phyloP scores from a whole-genome alignment of 345 rosid species.

The Citrus mangshanensis region DNA sequence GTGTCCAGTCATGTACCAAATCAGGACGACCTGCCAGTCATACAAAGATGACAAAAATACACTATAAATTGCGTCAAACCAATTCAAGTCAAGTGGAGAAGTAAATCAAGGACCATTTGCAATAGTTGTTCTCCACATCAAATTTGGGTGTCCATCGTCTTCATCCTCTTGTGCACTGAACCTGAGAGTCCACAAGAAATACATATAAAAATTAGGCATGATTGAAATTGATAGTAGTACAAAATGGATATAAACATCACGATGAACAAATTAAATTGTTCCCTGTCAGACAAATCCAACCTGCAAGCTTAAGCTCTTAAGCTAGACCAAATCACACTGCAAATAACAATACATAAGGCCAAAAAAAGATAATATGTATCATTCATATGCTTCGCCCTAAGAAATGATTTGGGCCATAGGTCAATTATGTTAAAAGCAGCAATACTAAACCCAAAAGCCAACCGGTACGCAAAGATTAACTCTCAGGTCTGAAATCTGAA shows the following conservation, averaged over 20 bases:
- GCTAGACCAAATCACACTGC: neutral
- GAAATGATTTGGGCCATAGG: neutral
- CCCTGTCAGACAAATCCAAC: neutral
- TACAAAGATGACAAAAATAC: no score
- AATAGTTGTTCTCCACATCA: no score
- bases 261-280: neutral
- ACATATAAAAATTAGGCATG: no score
- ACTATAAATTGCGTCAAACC: no score
- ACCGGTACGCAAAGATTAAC: neutral
- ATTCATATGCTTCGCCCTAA: neutral
- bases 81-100: no score
- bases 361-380: neutral
- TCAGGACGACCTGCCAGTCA: no score
- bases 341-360: neutral
- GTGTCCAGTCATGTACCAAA: constrained; percentile 78
- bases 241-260: neutral
- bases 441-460: no score
- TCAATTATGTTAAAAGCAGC: no score
- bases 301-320: neutral
- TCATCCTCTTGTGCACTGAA: constrained; percentile 64
- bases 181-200: constrained; percentile 41
- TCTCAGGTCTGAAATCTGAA: neutral
- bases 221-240: neutral
- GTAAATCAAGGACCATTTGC: no score
- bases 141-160: no score